phyloP scores from a whole-genome alignment of 441 rosid genomes.

The Flueggea neowawraea region DNA sequence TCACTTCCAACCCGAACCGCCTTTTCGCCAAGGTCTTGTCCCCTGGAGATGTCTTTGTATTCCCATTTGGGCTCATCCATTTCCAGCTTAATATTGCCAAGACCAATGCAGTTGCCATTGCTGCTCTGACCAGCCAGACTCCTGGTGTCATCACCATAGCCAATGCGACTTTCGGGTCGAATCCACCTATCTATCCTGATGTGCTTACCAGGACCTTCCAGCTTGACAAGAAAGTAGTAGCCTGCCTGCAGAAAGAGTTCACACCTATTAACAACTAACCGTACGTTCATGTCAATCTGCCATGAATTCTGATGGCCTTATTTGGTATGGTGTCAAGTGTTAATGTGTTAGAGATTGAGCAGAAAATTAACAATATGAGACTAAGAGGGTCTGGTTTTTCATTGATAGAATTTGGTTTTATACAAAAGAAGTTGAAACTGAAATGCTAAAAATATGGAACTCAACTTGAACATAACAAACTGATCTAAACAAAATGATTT shows the following conservation, averaged over 20 bases:
- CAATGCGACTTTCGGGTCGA: constrained; percentile 28
- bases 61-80: constrained; percentile 38
- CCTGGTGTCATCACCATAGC: constrained; percentile 40
- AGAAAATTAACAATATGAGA: no score
- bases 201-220: constrained; percentile 34
- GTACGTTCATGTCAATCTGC: no score
- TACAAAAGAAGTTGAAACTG: no score
- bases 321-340: no score
- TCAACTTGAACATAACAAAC: no score
- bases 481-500: no score
- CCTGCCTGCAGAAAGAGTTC: constrained; percentile 16
- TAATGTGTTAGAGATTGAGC: no score
- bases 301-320: no score
- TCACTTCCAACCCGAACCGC: constrained; percentile 31
- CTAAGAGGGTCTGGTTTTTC: no score
- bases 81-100: constrained; percentile 37
- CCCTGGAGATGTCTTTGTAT: constrained; percentile 37
- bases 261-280: not conserved
- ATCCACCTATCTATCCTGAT: constrained; percentile 18
- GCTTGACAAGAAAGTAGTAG: constrained; percentile 15
- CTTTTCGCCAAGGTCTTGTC: constrained; percentile 24
- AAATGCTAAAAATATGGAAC: no score
- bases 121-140: constrained; percentile 34
- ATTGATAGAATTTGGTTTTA: no score
- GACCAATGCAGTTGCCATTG: constrained; percentile 29